Base-by-base conservation (phyloP, 2,329 filamentous ascomycete genomes). In the Botrytis galanthina region DNA sequence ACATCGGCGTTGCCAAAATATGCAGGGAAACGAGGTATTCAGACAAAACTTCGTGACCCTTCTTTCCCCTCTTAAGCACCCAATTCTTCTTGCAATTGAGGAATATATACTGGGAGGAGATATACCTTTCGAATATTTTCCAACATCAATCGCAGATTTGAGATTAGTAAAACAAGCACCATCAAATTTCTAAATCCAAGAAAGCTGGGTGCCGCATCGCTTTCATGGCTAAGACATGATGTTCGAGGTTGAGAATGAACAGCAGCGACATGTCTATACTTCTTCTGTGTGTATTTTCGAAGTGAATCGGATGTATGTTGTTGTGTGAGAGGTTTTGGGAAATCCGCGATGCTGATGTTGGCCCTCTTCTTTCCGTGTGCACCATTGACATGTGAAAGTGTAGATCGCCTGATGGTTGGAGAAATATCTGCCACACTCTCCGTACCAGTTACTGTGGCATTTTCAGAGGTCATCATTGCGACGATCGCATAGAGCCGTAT, bases 131-230 rank as follows among this genome's bases (percentile, higher is more conserved):
- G 71, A 46, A 73, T 71, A 81, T 99, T 99, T 83, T 98, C 96
- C 80, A 99, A 94, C 85, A 98, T 93, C 79, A 99, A 87, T 76
- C 96, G 91, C 70, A 99, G 84, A 81, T 99, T 99, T 79, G 95
- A 96, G 68, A 95, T 94, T 80, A 98, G 90, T 75, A 97, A 84
- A 54, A 98, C 93, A 80, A 98, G 91, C 57, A 97, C 93, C 93
- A 98, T 97, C 76, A 99, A 87, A 81, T 99, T 99, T 74, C 95
- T 88, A 81, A 99, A 98, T 0, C 96, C 96, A 26, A 97, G 84
- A 81, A 98, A 98, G 81, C 93, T 97, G 35, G 95, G 93, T 3
- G 90, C 86, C 22, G 66, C 85, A 63, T 88, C 84, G 2, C 93
- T 89, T 81, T 98, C 96, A 79, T 95, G 92, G 83, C 94, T 97